Evolutionary conservation across 768 basidiomycete genomes (phyloP).

Genomic region (Xerocomellus chrysenteron): DNA sequence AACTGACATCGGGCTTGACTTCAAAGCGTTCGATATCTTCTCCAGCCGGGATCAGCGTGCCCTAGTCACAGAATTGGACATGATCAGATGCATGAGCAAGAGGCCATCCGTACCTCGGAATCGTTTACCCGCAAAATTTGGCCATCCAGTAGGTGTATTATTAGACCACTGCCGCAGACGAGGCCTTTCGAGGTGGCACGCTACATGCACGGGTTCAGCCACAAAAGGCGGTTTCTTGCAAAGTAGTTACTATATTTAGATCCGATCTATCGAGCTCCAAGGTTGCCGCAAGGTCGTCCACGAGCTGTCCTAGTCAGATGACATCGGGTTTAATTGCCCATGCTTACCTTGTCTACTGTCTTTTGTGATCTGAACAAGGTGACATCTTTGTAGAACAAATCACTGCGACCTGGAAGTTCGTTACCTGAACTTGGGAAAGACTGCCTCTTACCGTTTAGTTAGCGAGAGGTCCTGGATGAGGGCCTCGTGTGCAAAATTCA

Average conservation of each 20-base stretch:
- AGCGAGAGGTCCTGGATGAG: slow-evolving; percentile 50
- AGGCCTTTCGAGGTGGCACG: slow-evolving; percentile 90
- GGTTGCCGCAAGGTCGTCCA: slow-evolving; percentile 89
- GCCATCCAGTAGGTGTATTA: slow-evolving; percentile 56
- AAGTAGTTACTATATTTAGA: slow-evolving; percentile 64
- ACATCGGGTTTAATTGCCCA: background rate
- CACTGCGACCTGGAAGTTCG: slow-evolving; percentile 44
- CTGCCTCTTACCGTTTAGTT: slow-evolving; percentile 59
- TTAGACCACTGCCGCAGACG: slow-evolving; percentile 65
- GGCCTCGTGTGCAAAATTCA: slow-evolving; percentile 71
- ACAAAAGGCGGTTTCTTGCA: background rate
- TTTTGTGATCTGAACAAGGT: slow-evolving; percentile 71
- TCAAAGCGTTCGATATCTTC: slow-evolving; percentile 68
- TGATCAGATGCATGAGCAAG: background rate
- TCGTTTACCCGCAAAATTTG: slow-evolving; percentile 51
- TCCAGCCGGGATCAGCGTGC: slow-evolving; percentile 70
- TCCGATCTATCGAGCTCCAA: slow-evolving; percentile 70
- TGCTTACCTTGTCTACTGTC: slow-evolving; percentile 71
- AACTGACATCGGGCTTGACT: slow-evolving; percentile 54
- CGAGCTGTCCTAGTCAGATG: slow-evolving; percentile 50
- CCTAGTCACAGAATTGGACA: slow-evolving; percentile 41
- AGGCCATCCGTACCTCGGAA: slow-evolving; percentile 48
- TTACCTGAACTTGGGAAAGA: slow-evolving; percentile 8
- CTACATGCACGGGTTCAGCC: slow-evolving; percentile 39
- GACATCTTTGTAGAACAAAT: slow-evolving; percentile 88